A percentile compares a stretch with the other conserved stretches of the same genome.
phyloP scores from a whole-genome alignment of 176 grass and related monocot species.

The Phoenix dactylifera region DNA sequence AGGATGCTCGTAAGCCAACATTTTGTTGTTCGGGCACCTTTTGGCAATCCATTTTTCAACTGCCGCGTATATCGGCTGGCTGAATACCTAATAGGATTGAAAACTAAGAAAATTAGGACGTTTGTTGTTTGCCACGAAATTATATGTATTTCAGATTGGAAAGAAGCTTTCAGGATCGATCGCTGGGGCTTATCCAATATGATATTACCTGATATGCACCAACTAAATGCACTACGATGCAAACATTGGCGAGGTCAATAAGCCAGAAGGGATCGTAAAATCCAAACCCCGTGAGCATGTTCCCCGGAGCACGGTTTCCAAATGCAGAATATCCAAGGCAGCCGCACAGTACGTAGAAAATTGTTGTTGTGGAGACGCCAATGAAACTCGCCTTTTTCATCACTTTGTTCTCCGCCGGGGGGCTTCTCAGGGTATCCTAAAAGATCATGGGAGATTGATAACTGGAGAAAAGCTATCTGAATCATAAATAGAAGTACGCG shows the following conservation, averaged over 20 bases:
- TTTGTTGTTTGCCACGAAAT: no score
- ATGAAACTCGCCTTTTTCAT: constrained; percentile 75
- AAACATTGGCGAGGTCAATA: constrained; percentile 65
- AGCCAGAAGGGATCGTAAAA: constrained; percentile 88
- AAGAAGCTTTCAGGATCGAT: no score
- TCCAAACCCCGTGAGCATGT: constrained; percentile 86
- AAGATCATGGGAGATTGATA: background rate
- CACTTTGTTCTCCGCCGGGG: constrained; percentile 75
- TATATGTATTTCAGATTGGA: no score
- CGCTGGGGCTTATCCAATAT: background rate
- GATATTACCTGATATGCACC: constrained; percentile 23
- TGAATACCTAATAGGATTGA: constrained; percentile 37
- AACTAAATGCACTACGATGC: constrained; percentile 76
- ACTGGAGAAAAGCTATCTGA: background rate
- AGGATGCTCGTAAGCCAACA: constrained; percentile 35
- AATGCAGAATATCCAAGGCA: constrained; percentile 81
- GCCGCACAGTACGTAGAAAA: constrained; percentile 76
- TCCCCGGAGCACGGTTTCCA: constrained; percentile 63
- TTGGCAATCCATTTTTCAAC: constrained; percentile 30
- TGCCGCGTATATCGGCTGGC: constrained; percentile 61
- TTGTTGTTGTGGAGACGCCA: constrained; percentile 62
- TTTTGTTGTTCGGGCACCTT: constrained; percentile 8
- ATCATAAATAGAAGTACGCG: background rate
- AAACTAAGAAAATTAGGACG: no score
- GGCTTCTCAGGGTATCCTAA: constrained; percentile 71